A percentile compares a stretch with the other conserved stretches of the same genome.
Conservation (phyloP, 2,329 filamentous ascomycete species). For the Sporothrix pseudoabietina region DNA sequence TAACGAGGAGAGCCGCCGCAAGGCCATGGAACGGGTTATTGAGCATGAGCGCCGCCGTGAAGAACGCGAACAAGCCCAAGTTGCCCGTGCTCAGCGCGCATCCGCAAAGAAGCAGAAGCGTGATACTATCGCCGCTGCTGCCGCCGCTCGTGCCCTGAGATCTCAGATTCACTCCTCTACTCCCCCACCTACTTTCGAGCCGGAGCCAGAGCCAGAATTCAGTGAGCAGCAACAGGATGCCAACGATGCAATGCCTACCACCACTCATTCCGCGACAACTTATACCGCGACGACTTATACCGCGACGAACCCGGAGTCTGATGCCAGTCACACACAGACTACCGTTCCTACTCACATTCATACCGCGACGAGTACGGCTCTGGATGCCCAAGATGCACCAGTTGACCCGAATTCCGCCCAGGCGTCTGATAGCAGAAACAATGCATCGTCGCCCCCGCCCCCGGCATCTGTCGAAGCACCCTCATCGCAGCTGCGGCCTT, state of each 20-base stretch:
- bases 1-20: conserved; percentile 30
- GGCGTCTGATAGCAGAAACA: neutral
- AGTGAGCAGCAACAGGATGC: neutral
- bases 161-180: neutral
- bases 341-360: neutral
- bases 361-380: neutral
- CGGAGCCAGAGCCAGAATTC: neutral
- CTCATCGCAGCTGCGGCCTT: neutral
- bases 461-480: neutral
- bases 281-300: neutral
- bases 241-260: neutral
- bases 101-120: neutral
- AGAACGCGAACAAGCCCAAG: neutral
- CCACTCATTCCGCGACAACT: neutral
- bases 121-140: neutral
- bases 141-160: neutral
- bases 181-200: neutral
- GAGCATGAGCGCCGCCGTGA: conserved; percentile 28
- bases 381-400: neutral
- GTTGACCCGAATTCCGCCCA: neutral
- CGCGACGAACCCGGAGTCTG: neutral
- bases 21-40: conserved; percentile 27
- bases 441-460: neutral
- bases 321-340: neutral
- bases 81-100: neutral